These are phyloP conservation scores for Pichia sp. DNA, from an alignment of 1,139 yeast genomes.

Conservation along the genomic window DNA sequence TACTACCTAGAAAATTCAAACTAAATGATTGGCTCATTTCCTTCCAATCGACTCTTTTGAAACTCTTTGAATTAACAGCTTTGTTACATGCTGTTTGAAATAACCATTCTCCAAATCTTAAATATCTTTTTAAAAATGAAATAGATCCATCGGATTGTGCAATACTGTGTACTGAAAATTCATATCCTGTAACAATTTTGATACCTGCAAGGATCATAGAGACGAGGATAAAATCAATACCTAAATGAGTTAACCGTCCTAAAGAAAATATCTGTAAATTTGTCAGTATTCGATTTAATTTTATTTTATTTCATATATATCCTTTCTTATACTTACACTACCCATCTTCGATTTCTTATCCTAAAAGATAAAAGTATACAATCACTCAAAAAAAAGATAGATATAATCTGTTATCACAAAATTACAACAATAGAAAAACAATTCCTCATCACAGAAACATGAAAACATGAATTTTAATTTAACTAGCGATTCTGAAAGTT, in stretches of 20 bases:
- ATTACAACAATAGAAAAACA: too few species aligned
- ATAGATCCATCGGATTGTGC: conserved; percentile 46
- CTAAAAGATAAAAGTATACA: too few species aligned
- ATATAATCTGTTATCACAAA: too few species aligned
- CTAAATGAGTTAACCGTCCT: conserved; percentile 50
- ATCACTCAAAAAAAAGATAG: too few species aligned
- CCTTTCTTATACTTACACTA: neutral
- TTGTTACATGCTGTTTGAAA: conserved; percentile 18
- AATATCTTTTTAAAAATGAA: conserved; percentile 47
- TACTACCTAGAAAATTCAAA: conserved; percentile 6
- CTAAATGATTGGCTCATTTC: conserved; percentile 12
- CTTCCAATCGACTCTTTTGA: conserved; percentile 12
- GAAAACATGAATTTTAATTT: too few species aligned
- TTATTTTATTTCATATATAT: too few species aligned
- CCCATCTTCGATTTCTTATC: neutral
- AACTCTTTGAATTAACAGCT: conserved; percentile 9
- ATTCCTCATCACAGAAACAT: too few species aligned
- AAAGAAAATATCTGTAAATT: conserved; percentile 20
- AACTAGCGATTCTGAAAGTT: too few species aligned
- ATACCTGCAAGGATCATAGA: conserved; percentile 62
- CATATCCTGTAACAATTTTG: conserved; percentile 57
- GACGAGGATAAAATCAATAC: conserved; percentile 51
- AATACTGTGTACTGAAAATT: conserved; percentile 33
- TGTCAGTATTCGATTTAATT: conserved; percentile 1
- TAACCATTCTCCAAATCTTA: conserved; percentile 25